phyloP scores from a whole-genome alignment of 1,284 basidiomycete species.

The Inonotus hispidus region DNA sequence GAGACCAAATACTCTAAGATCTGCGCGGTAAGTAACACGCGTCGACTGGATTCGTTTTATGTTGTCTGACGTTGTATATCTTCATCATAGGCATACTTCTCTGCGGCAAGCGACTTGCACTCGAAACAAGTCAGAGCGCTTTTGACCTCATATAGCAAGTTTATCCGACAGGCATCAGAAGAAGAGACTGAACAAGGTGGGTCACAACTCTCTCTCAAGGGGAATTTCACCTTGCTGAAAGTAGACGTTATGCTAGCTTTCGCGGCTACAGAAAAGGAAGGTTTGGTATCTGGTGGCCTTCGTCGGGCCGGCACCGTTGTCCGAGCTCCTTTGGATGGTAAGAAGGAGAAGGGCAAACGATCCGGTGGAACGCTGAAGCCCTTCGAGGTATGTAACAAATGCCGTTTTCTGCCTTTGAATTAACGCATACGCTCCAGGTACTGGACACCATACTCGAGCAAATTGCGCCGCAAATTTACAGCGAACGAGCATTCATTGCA shows the following conservation, averaged over 20 bases:
- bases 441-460: constrained; percentile 73
- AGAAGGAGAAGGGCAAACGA: constrained; percentile 44
- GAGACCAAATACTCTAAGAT: constrained; percentile 78
- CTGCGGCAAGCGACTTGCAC: constrained; percentile 77
- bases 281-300: constrained; percentile 49
- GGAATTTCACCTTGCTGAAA: not conserved
- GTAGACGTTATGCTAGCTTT: constrained; percentile 32
- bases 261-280: constrained; percentile 35
- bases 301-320: constrained; percentile 74
- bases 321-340: constrained; percentile 59
- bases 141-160: constrained; percentile 52
- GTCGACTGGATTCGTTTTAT: constrained; percentile 6
- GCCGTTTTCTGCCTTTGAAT: not conserved
- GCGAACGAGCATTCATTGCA: constrained; percentile 85
- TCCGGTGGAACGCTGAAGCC: constrained; percentile 55
- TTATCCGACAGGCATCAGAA: constrained; percentile 62
- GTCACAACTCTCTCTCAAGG: not conserved
- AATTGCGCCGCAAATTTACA: constrained; percentile 70
- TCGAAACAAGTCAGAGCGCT: constrained; percentile 72
- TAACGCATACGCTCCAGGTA: constrained; percentile 41
- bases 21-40: constrained; percentile 63
- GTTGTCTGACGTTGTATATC: not conserved
- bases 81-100: constrained; percentile 74
- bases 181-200: constrained; percentile 68
- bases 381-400: constrained; percentile 50